These are phyloP conservation scores for Dipodascopsis tothii DNA, from an alignment of 805 yeast species.

Conservation along the genomic window DNA sequence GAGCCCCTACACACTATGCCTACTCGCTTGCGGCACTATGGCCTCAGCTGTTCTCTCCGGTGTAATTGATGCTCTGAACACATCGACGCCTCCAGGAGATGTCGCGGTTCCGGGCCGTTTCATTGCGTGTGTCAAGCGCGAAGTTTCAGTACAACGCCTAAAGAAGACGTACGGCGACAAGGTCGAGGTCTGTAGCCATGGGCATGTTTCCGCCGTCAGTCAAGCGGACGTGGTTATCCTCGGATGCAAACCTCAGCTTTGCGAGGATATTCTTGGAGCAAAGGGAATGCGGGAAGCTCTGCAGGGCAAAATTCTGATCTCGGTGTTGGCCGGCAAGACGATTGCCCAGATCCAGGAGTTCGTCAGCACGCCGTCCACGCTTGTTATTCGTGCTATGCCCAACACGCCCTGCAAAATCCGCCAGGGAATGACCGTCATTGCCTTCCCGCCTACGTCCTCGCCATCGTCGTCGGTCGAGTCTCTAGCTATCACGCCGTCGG, in stretches of 20 bases:
- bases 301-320: conserved; percentile 55
- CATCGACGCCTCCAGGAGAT: conserved; percentile 3
- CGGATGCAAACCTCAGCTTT: conserved; percentile 85
- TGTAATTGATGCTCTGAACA: conserved; percentile 43
- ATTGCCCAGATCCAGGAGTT: conserved; percentile 54
- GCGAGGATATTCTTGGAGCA: conserved; percentile 49
- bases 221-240: conserved; percentile 64
- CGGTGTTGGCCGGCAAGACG: conserved; percentile 89
- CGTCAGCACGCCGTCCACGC: conserved; percentile 31
- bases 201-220: conserved; percentile 52
- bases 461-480: conserved; percentile 13
- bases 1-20: conserved; percentile 38
- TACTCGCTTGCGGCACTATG: conserved; percentile 92
- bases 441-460: conserved; percentile 46
- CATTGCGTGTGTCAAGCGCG: conserved; percentile 66
- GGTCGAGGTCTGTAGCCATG: conserved; percentile 43
- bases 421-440: conserved; percentile 88
- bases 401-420: conserved; percentile 80
- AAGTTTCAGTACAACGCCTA: conserved; percentile 43
- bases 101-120: conserved; percentile 50
- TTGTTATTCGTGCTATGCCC: conserved; percentile 90
- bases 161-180: conserved; percentile 42
- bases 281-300: conserved; percentile 38
- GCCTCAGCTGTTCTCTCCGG: conserved; percentile 89
- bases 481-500: conserved; percentile 25